These are phyloP conservation scores for Datisca glomerata DNA, from an alignment of 306 rosid genomes.

Conservation along the genomic window DNA sequence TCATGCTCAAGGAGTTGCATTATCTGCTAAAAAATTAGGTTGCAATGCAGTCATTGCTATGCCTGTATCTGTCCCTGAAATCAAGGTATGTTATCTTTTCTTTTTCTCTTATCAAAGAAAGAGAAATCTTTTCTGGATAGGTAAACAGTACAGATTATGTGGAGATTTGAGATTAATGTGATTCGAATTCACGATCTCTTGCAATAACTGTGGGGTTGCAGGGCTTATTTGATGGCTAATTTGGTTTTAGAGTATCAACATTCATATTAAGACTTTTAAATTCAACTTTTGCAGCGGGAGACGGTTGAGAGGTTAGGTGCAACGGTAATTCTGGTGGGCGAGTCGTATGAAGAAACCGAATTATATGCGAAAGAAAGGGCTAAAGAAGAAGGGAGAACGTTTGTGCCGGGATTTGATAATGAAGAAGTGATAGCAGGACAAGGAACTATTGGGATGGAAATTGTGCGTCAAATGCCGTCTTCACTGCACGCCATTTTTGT, in stretches of 20 bases:
- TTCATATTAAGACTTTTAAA: too few species aligned
- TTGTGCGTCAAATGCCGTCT: conserved; percentile 45
- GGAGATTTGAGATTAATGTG: too few species aligned
- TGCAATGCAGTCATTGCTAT: conserved; percentile 68
- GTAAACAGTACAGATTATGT: too few species aligned
- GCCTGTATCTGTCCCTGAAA: conserved; percentile 81
- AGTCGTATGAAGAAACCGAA: conserved; percentile 81
- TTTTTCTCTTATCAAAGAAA: too few species aligned
- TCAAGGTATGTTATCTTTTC: conserved; percentile 60
- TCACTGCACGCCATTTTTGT: conserved; percentile 74
- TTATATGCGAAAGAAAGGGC: conserved; percentile 58
- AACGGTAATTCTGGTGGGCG: conserved; percentile 61
- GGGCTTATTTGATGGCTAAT: too few species aligned
- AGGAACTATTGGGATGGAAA: conserved; percentile 87
- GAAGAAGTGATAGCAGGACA: conserved; percentile 79
- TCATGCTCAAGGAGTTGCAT: conserved; percentile 92
- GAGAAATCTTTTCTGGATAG: too few species aligned
- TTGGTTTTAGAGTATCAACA: too few species aligned
- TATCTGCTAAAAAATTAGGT: conserved; percentile 57
- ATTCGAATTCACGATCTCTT: too few species aligned
- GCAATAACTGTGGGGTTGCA: too few species aligned
- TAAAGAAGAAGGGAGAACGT: conserved; percentile 46
- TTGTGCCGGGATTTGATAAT: conserved; percentile 79
- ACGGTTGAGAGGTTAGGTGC: conserved; percentile 74
- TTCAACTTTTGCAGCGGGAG: too few species aligned